Evolutionary conservation across 2,329 filamentous ascomycete species (phyloP), one percentile per base, ranked within the genome.

Genomic region (Zymoseptoria tritici): DNA sequence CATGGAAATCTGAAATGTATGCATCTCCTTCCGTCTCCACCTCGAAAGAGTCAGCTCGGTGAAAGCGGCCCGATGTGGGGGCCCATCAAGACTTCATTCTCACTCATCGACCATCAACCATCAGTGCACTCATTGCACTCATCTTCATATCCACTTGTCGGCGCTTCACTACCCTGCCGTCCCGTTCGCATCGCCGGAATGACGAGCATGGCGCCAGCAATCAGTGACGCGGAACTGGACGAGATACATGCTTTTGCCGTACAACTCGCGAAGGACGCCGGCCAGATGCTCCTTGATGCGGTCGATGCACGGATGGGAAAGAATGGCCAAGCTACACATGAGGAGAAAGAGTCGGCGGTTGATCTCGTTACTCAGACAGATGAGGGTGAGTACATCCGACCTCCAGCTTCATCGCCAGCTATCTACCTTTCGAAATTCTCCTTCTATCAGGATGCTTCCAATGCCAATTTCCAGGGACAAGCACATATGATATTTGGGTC

Each of bases 291-390:
- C 50, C 81, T 88, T 70, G 80, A 85, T 54, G 85, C 83, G 11
- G 83, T 86, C n/a, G 78, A 81, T 64, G 71, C 79, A 63, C 80
- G 85, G 36, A 82, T 81, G 66, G 75, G 74, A 9, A 76, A 74
- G 46, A 63, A 60, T 70, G 56, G 66, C 13, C 62, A 70, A 49
- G 73, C 79, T 61, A 67, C 68, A 1, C 79, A 81, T 57, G 75
- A 79, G 7, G 86, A 91, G 74, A 92, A 92, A 72, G 85, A 89
- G 65, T 90, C 83, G 70, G 81, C 87, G 1, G 88, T 91, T 9
- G 89, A 91, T 71, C 83, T 91, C 62, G 88, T 91, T 20, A 91
- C 88, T 9, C 83, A 90, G 74, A 88, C 86, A 0, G 88, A 91
- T 70, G 82, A 88, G 74, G 85, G 86, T 88, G 73, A 64, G 74